Evolutionary conservation across 2,329 filamentous ascomycete genomes (phyloP).

Genomic region (Fusarium sp.): DNA sequence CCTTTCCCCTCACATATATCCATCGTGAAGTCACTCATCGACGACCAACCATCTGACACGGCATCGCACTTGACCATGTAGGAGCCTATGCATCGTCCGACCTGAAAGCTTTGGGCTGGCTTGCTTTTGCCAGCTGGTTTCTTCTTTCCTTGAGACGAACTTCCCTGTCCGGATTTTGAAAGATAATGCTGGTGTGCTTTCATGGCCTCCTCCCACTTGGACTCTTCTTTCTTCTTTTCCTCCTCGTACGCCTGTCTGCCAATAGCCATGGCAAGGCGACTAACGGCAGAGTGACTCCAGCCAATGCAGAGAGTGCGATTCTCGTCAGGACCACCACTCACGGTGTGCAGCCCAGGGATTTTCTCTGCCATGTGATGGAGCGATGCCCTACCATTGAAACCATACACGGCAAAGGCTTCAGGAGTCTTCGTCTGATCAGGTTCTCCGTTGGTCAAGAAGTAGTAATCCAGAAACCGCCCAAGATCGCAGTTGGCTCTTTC

Average conservation of each 20-base stretch:
- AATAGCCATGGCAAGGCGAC: neutral
- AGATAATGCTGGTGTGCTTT: conserved; percentile 2
- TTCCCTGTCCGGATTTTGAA: neutral
- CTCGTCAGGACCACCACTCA: neutral
- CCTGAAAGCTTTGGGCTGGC: neutral
- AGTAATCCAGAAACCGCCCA: conserved; percentile 4
- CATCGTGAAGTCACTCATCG: neutral
- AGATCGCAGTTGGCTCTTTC: neutral
- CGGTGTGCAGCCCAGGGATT: neutral
- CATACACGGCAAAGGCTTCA: conserved; percentile 1
- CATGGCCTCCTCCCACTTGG: conserved; percentile 1
- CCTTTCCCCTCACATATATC: neutral
- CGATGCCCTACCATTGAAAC: neutral
- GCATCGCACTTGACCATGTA: conserved; percentile 10
- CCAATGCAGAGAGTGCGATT: neutral
- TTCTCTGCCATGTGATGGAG: neutral
- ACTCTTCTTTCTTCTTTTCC: neutral
- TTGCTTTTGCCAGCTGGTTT: neutral
- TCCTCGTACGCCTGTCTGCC: neutral
- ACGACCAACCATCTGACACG: neutral
- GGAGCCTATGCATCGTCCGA: conserved; percentile 11
- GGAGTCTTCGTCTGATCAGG: conserved; percentile 1
- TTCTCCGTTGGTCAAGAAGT: conserved; percentile 19
- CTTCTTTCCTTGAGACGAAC: neutral
- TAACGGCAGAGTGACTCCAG: neutral